These are phyloP conservation scores for Dothideomycetes sp. DNA, from an alignment of 2,329 filamentous ascomycete species.

Conservation along the genomic window DNA sequence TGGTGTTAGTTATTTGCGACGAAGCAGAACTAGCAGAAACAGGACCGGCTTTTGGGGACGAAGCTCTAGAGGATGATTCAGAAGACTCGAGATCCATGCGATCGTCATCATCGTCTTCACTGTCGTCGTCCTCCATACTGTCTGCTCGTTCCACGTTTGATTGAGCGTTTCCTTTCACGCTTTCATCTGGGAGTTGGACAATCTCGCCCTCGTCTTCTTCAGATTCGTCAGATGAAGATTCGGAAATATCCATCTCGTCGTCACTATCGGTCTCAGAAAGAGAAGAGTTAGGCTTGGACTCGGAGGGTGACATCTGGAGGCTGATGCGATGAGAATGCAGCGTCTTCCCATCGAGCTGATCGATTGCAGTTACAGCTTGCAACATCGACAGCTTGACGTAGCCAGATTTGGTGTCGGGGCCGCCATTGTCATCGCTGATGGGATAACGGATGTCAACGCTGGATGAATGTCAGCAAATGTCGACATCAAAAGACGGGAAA, in stretches of 20 bases:
- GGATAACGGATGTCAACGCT: neutral
- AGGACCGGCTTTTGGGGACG: conserved; percentile 6
- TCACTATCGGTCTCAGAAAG: conserved; percentile 5
- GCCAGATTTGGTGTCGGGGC: neutral
- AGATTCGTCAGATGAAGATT: conserved; percentile 14
- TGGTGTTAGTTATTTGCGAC: neutral
- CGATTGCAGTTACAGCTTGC: conserved; percentile 9
- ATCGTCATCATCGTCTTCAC: conserved; percentile 3
- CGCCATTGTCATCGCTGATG: neutral
- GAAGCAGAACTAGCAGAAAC: neutral
- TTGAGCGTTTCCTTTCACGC: neutral
- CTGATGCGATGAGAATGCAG: neutral
- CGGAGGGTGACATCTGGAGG: conserved; percentile 4
- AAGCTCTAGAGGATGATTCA: conserved; percentile 8
- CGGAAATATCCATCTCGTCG: conserved; percentile 12
- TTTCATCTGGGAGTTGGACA: too few relatives aligned
- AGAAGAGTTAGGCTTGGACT: neutral
- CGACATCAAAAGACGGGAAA: neutral
- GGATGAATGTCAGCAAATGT: neutral
- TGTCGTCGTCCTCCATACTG: neutral
- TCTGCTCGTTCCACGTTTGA: neutral
- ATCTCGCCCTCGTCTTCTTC: conserved; percentile 18
- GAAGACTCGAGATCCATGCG: conserved; percentile 11
- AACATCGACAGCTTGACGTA: conserved; percentile 7
- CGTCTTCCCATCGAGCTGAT: conserved; percentile 1